Evolutionary conservation across 768 basidiomycete genomes (phyloP).

Genomic region (Kwoniella pini): DNA sequence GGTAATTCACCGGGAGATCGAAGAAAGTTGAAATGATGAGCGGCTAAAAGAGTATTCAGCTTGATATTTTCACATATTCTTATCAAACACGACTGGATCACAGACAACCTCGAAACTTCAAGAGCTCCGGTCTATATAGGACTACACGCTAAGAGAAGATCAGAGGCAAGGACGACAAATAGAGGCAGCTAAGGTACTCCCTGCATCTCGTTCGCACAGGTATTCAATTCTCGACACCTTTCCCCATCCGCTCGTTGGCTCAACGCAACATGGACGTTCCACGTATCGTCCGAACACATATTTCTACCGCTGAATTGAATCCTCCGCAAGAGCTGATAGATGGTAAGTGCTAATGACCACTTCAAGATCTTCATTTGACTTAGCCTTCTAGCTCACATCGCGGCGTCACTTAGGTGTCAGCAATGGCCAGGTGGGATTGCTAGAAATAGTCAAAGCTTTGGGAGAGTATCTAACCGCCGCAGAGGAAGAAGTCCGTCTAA

Average conservation of each 20-base stretch:
- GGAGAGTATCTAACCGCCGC: conserved; percentile 87
- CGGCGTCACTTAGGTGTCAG: conserved; percentile 58
- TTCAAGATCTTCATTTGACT: too few relatives aligned
- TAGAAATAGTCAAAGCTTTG: conserved; percentile 79
- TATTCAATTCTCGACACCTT: too few relatives aligned
- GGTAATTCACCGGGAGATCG: neutral
- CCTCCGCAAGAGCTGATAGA: conserved; percentile 48
- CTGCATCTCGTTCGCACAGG: too few relatives aligned
- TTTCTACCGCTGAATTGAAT: conserved; percentile 45
- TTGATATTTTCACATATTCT: neutral
- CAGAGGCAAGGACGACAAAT: too few relatives aligned
- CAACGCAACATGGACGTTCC: conserved; percentile 47
- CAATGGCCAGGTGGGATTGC: conserved; percentile 63
- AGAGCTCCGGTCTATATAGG: too few relatives aligned
- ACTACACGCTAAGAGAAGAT: too few relatives aligned
- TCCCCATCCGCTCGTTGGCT: too few relatives aligned
- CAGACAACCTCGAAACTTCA: too few relatives aligned
- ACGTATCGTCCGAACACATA: conserved; percentile 49
- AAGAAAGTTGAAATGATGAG: conserved; percentile 1
- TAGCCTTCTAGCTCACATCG: neutral
- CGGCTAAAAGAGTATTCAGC: neutral
- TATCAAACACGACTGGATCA: too few relatives aligned
- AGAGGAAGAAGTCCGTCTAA: conserved; percentile 72
- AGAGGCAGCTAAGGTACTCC: too few relatives aligned
- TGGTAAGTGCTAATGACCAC: too few relatives aligned